Percentiles rank a stretch among this genome's conserved stretches.
Evolutionary conservation across 495 filamentous ascomycete species (phyloP).

Genomic region (Aspergillus nidulans): DNA sequence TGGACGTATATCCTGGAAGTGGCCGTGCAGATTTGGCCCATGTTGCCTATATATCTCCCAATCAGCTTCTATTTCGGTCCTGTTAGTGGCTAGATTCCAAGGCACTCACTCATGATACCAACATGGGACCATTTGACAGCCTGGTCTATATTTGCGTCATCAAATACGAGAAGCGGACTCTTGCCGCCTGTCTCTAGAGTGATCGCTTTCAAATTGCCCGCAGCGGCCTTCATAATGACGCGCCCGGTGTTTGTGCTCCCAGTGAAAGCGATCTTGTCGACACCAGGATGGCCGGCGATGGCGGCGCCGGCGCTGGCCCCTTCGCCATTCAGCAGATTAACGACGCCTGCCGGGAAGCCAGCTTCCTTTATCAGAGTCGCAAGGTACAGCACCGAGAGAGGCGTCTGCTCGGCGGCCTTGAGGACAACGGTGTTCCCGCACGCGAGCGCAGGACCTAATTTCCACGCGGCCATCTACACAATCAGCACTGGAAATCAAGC

Average conservation of each 20-base stretch:
- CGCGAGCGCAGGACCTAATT: slow-evolving; percentile 52
- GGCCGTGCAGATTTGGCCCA: slow-evolving; percentile 53
- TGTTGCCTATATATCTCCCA: no score
- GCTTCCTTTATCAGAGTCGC: slow-evolving; percentile 78
- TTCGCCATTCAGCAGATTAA: slow-evolving; percentile 82
- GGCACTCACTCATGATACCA: slow-evolving; percentile 34
- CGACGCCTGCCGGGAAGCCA: slow-evolving; percentile 80
- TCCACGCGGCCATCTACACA: slow-evolving; percentile 59
- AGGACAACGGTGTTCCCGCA: slow-evolving; percentile 67
- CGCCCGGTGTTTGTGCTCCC: slow-evolving; percentile 23
- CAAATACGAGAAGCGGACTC: slow-evolving; percentile 39
- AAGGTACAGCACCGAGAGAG: slow-evolving; percentile 81
- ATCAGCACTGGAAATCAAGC: no score
- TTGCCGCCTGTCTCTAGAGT: slow-evolving; percentile 46
- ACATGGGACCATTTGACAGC: slow-evolving; percentile 35
- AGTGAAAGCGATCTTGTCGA: slow-evolving; percentile 67
- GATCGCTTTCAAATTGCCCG: slow-evolving; percentile 47
- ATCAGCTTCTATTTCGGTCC: no score
- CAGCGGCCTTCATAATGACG: slow-evolving; percentile 30
- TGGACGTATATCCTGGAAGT: slow-evolving; percentile 52
- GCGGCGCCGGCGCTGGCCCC: slow-evolving; percentile 74
- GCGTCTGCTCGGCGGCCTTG: slow-evolving; percentile 89
- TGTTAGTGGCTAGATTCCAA: no score
- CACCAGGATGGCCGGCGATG: slow-evolving; percentile 64
- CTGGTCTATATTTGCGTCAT: slow-evolving; percentile 41